Conservation (phyloP, 2,329 filamentous ascomycete genomes). For the Aspergillus piperis region DNA sequence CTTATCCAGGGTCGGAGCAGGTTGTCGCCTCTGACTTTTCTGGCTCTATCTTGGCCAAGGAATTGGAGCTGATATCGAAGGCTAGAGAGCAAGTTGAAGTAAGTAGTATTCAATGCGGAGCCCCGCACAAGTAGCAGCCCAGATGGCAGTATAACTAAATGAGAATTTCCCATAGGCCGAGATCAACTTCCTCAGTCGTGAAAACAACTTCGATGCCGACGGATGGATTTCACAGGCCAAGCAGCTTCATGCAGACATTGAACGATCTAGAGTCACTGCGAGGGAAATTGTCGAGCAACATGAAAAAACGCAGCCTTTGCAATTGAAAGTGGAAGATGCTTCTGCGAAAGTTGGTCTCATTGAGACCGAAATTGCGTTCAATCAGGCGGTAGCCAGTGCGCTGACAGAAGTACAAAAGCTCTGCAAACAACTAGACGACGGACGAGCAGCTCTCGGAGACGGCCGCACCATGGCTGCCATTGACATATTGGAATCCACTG, state of each 20-base stretch:
- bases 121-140: neutral
- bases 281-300: conserved; percentile 78
- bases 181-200: conserved; percentile 73
- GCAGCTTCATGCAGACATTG: conserved; percentile 80
- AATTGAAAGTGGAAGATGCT: conserved; percentile 65
- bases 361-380: conserved; percentile 62
- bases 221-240: conserved; percentile 85
- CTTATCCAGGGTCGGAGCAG: conserved; percentile 59
- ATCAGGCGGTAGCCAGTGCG: conserved; percentile 53
- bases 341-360: conserved; percentile 57
- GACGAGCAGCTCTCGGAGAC: conserved; percentile 47
- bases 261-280: conserved; percentile 74
- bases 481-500: conserved; percentile 50
- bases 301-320: conserved; percentile 65
- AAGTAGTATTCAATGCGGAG: conserved; percentile 10
- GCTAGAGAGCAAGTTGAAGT: conserved; percentile 59
- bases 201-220: conserved; percentile 76
- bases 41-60: conserved; percentile 49
- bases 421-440: conserved; percentile 51
- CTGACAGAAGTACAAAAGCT: conserved; percentile 55
- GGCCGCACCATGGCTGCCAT: conserved; percentile 52
- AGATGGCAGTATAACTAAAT: conserved; percentile 15
- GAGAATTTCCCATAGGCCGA: conserved; percentile 56
- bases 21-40: conserved; percentile 57
- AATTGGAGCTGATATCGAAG: conserved; percentile 54